These are phyloP conservation scores for Acaromyces ingoldii DNA, from an alignment of 1,284 basidiomycete species.

Conservation along the genomic window DNA sequence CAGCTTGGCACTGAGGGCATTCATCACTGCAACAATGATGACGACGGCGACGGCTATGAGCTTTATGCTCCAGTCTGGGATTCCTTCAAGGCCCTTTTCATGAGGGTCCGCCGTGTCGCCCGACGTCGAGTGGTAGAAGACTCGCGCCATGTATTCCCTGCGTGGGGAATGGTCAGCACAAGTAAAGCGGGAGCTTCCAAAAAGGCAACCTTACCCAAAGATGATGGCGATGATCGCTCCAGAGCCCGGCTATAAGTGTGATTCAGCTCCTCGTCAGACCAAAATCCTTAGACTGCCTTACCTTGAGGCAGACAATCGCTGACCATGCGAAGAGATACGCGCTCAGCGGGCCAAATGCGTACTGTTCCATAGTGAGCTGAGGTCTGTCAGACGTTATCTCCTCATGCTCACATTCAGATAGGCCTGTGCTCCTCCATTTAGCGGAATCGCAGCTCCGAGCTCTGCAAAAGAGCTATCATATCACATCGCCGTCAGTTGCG, in stretches of 20 bases:
- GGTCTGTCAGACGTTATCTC: background rate
- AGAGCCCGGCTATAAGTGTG: slow-evolving; percentile 55
- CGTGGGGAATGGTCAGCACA: slow-evolving; percentile 52
- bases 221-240: slow-evolving; percentile 58
- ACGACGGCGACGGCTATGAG: slow-evolving; percentile 73
- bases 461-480: slow-evolving; percentile 71
- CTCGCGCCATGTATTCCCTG: slow-evolving; percentile 75
- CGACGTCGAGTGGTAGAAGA: slow-evolving; percentile 53
- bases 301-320: slow-evolving; percentile 51
- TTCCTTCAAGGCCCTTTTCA: slow-evolving; percentile 64
- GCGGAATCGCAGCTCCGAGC: slow-evolving; percentile 55
- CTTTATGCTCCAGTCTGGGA: slow-evolving; percentile 91
- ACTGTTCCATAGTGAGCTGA: slow-evolving; percentile 11
- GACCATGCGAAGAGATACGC: slow-evolving; percentile 58
- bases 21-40: slow-evolving; percentile 66
- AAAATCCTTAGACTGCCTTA: too few species aligned
- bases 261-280: background rate
- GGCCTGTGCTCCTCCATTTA: slow-evolving; percentile 59
- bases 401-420: slow-evolving; percentile 59
- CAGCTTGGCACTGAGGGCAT: slow-evolving; percentile 70
- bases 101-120: slow-evolving; percentile 58
- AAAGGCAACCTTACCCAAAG: slow-evolving; percentile 15
- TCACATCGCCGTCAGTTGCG: slow-evolving; percentile 73
- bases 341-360: slow-evolving; percentile 66
- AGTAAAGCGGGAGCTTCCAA: too few species aligned